Percentiles rank a stretch among this genome's conserved stretches.
Conservation (phyloP, 1,284 basidiomycete genomes). For the Leccinum griseonigrum region DNA sequence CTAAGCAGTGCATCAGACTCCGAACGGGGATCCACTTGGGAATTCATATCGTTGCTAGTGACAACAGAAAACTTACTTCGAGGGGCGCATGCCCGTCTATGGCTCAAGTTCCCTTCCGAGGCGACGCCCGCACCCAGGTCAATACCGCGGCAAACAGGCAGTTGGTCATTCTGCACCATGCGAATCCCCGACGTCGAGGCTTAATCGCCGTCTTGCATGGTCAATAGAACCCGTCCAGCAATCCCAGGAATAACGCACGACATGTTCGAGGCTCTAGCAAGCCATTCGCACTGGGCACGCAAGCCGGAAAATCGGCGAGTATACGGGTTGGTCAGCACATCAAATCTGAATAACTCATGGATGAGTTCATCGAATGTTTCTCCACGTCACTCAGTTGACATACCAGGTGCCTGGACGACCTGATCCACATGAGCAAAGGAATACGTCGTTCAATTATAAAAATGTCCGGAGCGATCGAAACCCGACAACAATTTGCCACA, state of each 20-base stretch:
- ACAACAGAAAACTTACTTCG: slow-evolving; percentile 25
- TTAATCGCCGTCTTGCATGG: slow-evolving; percentile 23
- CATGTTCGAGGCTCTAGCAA: slow-evolving; percentile 7
- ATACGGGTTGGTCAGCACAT: slow-evolving; percentile 8
- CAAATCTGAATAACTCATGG: not conserved
- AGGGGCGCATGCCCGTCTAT: slow-evolving; percentile 8
- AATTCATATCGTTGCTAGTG: slow-evolving; percentile 23
- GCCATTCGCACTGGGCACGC: slow-evolving; percentile 1
- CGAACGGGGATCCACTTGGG: slow-evolving; percentile 24
- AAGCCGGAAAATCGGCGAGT: slow-evolving; percentile 7
- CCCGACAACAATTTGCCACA: not conserved
- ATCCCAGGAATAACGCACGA: slow-evolving; percentile 10
- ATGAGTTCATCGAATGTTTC: not conserved
- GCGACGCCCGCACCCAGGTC: slow-evolving; percentile 2
- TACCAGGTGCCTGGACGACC: slow-evolving; percentile 13
- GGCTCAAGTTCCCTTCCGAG: slow-evolving; percentile 3
- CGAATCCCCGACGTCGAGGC: slow-evolving; percentile 25
- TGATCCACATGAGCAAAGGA: slow-evolving; percentile 25
- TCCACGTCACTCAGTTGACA: slow-evolving; percentile 1
- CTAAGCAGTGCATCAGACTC: slow-evolving; percentile 6
- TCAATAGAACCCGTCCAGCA: slow-evolving; percentile 5
- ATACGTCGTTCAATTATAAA: slow-evolving; percentile 5
- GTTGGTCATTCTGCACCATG: slow-evolving; percentile 12
- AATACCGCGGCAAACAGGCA: slow-evolving; percentile 20
- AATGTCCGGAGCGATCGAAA: slow-evolving; percentile 9